phyloP scores from a whole-genome alignment of 129 eudicot species.

The Chrysanthemum makinoi region DNA sequence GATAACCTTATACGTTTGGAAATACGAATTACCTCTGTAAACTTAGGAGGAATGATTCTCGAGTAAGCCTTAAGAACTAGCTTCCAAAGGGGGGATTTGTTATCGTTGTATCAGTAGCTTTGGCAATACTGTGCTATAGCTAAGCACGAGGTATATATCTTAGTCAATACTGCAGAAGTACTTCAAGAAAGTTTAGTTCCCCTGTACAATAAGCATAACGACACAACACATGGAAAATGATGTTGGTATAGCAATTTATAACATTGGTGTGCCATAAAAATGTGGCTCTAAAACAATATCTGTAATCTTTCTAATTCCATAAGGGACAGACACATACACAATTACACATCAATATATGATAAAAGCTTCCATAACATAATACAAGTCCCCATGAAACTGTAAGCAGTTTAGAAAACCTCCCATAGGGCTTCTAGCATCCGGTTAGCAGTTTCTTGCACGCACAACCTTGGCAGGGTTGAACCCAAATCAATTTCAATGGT shows the following conservation, averaged over 20 bases:
- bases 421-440: conserved; percentile 48
- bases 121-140: too few species aligned
- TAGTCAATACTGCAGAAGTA: too few species aligned
- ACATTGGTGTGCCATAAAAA: not conserved
- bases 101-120: too few species aligned
- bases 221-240: too few species aligned
- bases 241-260: not conserved
- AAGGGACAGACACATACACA: not conserved
- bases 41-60: too few species aligned
- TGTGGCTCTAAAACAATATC: not conserved
- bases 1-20: too few species aligned
- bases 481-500: conserved; percentile 74
- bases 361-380: not conserved
- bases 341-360: not conserved
- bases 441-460: conserved; percentile 69
- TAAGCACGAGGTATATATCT: too few species aligned
- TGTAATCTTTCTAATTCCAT: not conserved
- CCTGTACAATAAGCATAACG: too few species aligned
- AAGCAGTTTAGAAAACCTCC: conserved; percentile 32
- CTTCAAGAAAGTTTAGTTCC: too few species aligned
- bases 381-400: not conserved
- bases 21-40: too few species aligned
- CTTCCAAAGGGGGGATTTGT: too few species aligned
- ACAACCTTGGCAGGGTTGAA: conserved; percentile 70
- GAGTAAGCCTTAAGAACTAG: too few species aligned